Percentiles rank a stretch among this genome's conserved stretches.
These are phyloP conservation scores for Botryotinia calthae DNA, from an alignment of 2,329 filamentous ascomycete species.

Conservation along the genomic window DNA sequence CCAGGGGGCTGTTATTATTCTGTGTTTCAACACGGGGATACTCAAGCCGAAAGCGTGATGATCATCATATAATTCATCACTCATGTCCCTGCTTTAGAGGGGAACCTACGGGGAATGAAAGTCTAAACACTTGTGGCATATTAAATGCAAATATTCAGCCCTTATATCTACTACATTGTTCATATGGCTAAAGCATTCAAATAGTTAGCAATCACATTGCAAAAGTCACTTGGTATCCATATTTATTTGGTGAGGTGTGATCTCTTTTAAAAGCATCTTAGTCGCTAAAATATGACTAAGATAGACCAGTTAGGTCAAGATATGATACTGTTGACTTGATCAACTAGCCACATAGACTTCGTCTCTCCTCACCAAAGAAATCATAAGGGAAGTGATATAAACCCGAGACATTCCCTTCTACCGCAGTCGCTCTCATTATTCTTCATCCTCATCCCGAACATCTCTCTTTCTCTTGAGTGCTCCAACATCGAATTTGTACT, in stretches of 20 bases:
- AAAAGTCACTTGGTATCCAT: background rate
- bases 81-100: accelerated
- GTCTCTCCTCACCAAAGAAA: background rate
- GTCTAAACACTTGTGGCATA: background rate
- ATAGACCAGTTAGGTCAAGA: background rate
- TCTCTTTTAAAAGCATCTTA: background rate
- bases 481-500: background rate
- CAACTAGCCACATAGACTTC: background rate
- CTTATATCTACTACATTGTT: no score
- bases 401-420: background rate
- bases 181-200: background rate
- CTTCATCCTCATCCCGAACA: background rate
- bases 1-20: background rate
- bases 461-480: background rate
- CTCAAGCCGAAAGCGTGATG: background rate
- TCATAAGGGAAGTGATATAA: background rate
- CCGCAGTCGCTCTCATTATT: background rate
- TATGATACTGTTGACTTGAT: background rate
- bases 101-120: background rate
- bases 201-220: background rate
- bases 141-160: no score
- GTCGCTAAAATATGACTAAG: background rate
- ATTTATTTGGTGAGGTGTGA: background rate
- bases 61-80: background rate
- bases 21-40: no score